Evolutionary conservation across 768 basidiomycete species (phyloP).

Genomic region (Termitomyces sp.): DNA sequence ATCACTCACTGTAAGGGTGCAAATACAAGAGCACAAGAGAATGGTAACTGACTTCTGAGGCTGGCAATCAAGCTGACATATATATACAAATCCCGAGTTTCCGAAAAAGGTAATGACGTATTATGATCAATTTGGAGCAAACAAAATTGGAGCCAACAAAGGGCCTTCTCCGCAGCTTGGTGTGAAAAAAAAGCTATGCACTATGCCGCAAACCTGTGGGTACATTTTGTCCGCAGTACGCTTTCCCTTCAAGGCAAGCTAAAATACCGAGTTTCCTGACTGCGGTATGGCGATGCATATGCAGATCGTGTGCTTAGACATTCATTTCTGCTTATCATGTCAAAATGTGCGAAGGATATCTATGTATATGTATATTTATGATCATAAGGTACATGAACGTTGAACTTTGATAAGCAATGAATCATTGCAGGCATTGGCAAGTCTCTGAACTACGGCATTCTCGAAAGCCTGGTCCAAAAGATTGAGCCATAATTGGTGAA

Average conservation of each 20-base stretch:
- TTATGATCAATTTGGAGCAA: not conserved
- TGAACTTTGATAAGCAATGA: too few relatives aligned
- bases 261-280: not conserved
- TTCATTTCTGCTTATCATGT: too few relatives aligned
- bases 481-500: too few relatives aligned
- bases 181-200: constrained; percentile 1
- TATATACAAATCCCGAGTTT: constrained; percentile 1
- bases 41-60: not conserved
- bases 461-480: too few relatives aligned
- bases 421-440: not conserved
- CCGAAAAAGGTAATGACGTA: constrained; percentile 9
- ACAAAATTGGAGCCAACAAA: too few relatives aligned
- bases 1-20: not conserved
- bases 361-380: too few relatives aligned
- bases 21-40: not conserved
- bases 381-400: too few relatives aligned
- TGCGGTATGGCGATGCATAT: not conserved
- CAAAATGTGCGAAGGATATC: too few relatives aligned
- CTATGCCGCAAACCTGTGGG: not conserved
- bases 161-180: constrained; percentile 3
- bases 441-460: not conserved
- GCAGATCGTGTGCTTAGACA: too few relatives aligned
- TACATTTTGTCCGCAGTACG: not conserved
- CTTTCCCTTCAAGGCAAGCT: not conserved
- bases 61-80: constrained; percentile 1